Base-by-base conservation (phyloP, 176 grass and related monocot genomes). In the Tillandsia fasciculata region DNA sequence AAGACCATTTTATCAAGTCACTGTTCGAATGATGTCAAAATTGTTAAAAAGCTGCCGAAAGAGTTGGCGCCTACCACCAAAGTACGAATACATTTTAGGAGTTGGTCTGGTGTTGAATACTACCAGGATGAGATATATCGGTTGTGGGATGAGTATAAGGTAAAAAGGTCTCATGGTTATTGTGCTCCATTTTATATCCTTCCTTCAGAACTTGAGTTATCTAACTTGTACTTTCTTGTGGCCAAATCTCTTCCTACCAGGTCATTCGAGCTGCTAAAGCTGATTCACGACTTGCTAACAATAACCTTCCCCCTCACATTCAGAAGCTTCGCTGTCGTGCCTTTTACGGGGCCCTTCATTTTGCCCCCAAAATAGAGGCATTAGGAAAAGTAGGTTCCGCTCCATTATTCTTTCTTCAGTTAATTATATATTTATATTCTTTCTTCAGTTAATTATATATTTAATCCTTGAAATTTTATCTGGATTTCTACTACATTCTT, bases 261-360 rank as follows among this genome's bases (percentile, higher is more conserved):
- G 89, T 97, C 51, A 93, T 97, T 81, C 82, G 88, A 70, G 89
- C 86, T 65, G 94, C 89, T 74, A 97, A 97, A 78, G 90, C 94
- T 74, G 94, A 99, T 90, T 88, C 94, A 58, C 84, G 94, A 64
- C 89, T 99, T 76, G 89, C 89, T 68, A 99, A 99, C 81, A 99
- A 99, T 76, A 70, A 90, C 66, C 78, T 99, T 27, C 94, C 94
- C 66, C 77, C 80, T 15, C 89, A 93, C 66, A 87, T 99, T 83
- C 89, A 99, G 70, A 99, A 90, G 74, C 90, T 99, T 69, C 89
- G 94, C 26, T 99, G 89, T 58, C 74, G 84, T 26, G 52, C 84
- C 56, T 99, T 99, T 84, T 99, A 83, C 51, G 86, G 90, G 52
- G 84, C 89, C 57, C 77, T 93, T 27, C 80, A 71, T 66, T 99